Evolutionary conservation across 2,329 filamentous ascomycete genomes (phyloP), one percentile per base, ranked within the genome.

Genomic region (Cladosporium sp.): DNA sequence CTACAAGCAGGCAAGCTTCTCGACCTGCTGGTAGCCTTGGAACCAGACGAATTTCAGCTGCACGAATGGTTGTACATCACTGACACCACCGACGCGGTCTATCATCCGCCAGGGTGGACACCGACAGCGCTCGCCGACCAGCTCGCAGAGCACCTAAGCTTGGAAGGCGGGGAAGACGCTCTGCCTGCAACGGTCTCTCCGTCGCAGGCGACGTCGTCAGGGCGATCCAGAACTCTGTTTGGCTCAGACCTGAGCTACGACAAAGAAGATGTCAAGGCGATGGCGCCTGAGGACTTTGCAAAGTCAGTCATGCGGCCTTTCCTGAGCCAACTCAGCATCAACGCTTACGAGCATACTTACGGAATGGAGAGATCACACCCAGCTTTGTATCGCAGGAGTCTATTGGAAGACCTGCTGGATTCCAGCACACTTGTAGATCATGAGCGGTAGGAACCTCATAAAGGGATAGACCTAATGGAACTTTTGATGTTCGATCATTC

Each of bases 1-100:
- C 74, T 98, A 3, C 92, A 98, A 68, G 91, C 90, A 0, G 96
- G 91, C 72, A 98, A 97, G 67, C 78, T 98, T 3, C 79, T 98
- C 3, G 93, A 98, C 64, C 76, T 90, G 16, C 77, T 98, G n/a
- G 80, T 97, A 11, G 85, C 89, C 41, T 77, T 91, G 7, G 86
- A 87, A 4, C 92, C 91, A 0, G 93, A 98, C 61, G 93, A 98
- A 68, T 98, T 97, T 71, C 93, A 97, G 69, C 80, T 97, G n/a
- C 86, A 95, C 63, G 89, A 96, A 74, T 98, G 93, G 93, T 81
- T 97, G 3, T 98, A 95, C 69, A 85, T 98, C 52, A 95, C 90
- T 1, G 93, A 98, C 70, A 97, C 92, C 11, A 91, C 96, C 58
- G 93, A 98, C 63, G 91, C 93, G 1, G 87, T 98, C 33, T 95